Conservation (phyloP, 768 basidiomycete species). For the Lactarius tabidus region DNA sequence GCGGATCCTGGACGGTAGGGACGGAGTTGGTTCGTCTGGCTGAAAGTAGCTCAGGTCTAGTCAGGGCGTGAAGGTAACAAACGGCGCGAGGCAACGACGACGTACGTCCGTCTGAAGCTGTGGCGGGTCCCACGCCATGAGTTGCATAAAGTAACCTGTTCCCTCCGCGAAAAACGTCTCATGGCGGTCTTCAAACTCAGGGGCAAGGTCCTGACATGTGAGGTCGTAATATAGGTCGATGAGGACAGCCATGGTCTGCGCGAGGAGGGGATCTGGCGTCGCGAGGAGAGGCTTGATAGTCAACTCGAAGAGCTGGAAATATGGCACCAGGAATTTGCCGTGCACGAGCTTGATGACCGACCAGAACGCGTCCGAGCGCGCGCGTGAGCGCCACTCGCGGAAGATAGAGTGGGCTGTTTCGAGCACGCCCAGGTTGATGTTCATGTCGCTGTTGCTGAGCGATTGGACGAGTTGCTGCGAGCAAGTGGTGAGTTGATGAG, state of each 20-base stretch:
- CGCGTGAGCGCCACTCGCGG: conserved; percentile 85
- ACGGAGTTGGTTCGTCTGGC: conserved; percentile 80
- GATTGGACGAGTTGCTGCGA: conserved; percentile 77
- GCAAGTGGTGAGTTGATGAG: not conserved
- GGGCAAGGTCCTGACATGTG: no score
- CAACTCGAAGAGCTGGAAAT: conserved; percentile 76
- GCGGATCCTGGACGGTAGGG: conserved; percentile 86
- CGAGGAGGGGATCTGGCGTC: conserved; percentile 43
- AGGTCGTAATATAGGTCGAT: conserved; percentile 50
- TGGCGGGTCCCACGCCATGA: conserved; percentile 58
- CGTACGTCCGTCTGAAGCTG: conserved; percentile 68
- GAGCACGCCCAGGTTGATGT: conserved; percentile 83
- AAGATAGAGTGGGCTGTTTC: conserved; percentile 97
- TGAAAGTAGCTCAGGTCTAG: conserved; percentile 31
- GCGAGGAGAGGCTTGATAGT: conserved; percentile 52
- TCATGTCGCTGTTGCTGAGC: conserved; percentile 76
- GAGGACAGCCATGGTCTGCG: conserved; percentile 73
- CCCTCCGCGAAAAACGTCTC: no score
- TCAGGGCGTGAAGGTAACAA: conserved; percentile 2
- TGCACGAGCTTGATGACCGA: conserved; percentile 90
- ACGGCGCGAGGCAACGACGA: conserved; percentile 18
- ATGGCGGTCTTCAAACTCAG: no score
- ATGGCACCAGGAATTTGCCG: conserved; percentile 74
- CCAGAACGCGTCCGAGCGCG: conserved; percentile 83
- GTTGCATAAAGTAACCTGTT: no score